Evolutionary conservation across 1,284 basidiomycete species (phyloP), one percentile per base, ranked within the genome.

Genomic region (Heliocybe sulcata): DNA sequence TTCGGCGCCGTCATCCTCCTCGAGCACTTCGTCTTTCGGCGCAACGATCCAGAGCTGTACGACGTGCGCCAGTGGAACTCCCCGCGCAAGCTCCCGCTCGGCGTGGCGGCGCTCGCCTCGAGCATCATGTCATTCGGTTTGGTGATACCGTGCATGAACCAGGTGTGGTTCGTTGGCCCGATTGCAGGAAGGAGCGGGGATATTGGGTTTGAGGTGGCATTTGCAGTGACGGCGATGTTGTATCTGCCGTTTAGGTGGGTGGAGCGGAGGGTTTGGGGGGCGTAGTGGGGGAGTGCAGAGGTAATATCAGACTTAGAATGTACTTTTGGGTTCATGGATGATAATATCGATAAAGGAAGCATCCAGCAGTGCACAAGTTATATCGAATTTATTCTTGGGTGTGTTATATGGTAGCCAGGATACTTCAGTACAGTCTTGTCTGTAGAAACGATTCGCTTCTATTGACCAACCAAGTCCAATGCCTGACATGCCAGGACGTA

Each of bases 161-260:
- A 90, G 65, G 78, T 77, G 8, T 90, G 86, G 87, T 90, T 80
- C 61, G 69, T 75, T 0, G 88, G 88, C 1, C 87, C 87, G 2
- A 81, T 90, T 45, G 88, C 82, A n/a, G 63, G 70, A 56, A 73
- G 55, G n/a, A 77, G 86, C 16, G 88, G 88, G 1, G 88, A 90
- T 66, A 82, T 90, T 57, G 88, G 87, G n/a, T 87, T 90, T 57
- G 85, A 89, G 68, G 67, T 88, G 20, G 85, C 84, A 12, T 82
- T 89, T 59, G 74, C 67, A 0, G 60, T 79, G 10, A 76, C 78
- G 3, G 74, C 66, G 10, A 19, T 87, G 16, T 65, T 82, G 25
- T 90, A 90, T 65, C 23, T 82, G 2, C 79, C 80, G 4, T 73
- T 89, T 47, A 72, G 87, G 57, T 61, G 54, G 42, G n/a, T 72